These are phyloP conservation scores for Puccinia polysora DNA, from an alignment of 1,284 basidiomycete species.

Conservation along the genomic window DNA sequence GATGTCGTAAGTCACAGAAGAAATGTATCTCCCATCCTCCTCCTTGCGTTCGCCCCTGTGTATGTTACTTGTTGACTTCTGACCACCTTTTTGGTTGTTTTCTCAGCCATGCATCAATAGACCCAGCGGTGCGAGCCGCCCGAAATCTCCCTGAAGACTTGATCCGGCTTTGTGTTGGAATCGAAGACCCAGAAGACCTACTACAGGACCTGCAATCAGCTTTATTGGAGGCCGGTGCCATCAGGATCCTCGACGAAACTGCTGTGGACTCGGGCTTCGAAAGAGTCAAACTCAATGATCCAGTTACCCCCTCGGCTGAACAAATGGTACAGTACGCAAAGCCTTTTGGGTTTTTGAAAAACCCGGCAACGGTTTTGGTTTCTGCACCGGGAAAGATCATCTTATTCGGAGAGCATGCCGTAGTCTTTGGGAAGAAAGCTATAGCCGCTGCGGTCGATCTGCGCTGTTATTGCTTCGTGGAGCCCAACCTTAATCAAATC, in stretches of 20 bases:
- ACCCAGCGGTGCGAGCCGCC: slow-evolving; percentile 81
- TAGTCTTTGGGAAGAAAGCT: slow-evolving; percentile 94
- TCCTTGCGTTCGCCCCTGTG: too few species aligned
- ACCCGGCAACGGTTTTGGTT: slow-evolving; percentile 62
- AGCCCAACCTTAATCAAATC: slow-evolving; percentile 63
- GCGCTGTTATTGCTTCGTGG: slow-evolving; percentile 82
- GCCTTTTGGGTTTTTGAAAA: neutral
- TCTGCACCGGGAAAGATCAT: slow-evolving; percentile 98
- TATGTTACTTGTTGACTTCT: neutral
- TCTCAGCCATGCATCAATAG: slow-evolving; percentile 88
- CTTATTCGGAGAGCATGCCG: slow-evolving; percentile 96
- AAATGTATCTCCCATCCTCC: too few species aligned
- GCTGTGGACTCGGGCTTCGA: slow-evolving; percentile 44
- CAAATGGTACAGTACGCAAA: neutral
- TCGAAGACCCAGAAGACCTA: slow-evolving; percentile 88
- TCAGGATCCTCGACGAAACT: slow-evolving; percentile 53
- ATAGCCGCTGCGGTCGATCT: slow-evolving; percentile 91
- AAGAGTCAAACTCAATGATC: slow-evolving; percentile 23
- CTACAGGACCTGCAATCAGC: slow-evolving; percentile 92
- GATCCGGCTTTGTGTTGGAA: slow-evolving; percentile 95
- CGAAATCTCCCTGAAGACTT: slow-evolving; percentile 95
- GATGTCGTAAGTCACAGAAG: slow-evolving; percentile 96
- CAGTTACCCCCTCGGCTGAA: slow-evolving; percentile 46
- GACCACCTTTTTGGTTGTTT: slow-evolving; percentile 25
- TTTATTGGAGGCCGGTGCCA: slow-evolving; percentile 83